Evolutionary conservation across 306 rosid genomes (phyloP).

Genomic region (Quillaja saponaria): DNA sequence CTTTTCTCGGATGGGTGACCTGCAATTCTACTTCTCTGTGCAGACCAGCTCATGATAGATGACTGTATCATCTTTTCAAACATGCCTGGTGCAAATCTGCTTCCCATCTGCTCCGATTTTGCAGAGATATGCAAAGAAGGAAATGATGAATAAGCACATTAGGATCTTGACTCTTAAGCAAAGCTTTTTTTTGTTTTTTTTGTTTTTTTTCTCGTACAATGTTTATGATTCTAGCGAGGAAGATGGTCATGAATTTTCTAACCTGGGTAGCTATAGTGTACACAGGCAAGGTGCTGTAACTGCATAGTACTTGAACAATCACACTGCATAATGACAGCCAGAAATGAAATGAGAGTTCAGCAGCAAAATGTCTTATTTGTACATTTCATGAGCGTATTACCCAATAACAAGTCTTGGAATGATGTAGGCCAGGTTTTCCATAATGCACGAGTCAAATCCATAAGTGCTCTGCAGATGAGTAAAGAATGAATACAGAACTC

Average conservation of each 20-base stretch:
- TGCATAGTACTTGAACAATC: conserved; percentile 93
- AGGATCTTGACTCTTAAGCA: conserved; percentile 16
- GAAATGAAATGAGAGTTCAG: conserved; percentile 26
- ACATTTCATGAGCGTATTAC: conserved; percentile 54
- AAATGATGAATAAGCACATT: conserved; percentile 9
- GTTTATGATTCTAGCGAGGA: conserved; percentile 5
- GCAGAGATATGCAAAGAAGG: neutral
- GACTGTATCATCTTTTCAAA: neutral
- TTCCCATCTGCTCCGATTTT: conserved; percentile 70
- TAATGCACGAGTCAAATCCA: conserved; percentile 81
- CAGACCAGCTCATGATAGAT: neutral
- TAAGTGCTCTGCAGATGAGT: conserved; percentile 61
- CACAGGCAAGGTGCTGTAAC: conserved; percentile 82
- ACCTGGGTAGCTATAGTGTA: conserved; percentile 84
- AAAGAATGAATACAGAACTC: neutral
- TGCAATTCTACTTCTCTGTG: neutral
- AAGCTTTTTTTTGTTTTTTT: no score
- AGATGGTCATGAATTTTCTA: conserved; percentile 17
- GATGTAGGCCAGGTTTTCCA: conserved; percentile 66
- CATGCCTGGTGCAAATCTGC: conserved; percentile 41
- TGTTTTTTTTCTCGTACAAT: neutral
- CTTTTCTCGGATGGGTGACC: neutral
- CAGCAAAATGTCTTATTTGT: no score
- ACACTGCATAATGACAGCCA: conserved; percentile 44
- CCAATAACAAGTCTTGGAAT: conserved; percentile 81